phyloP scores from a whole-genome alignment of 1,139 yeast genomes.

The Scheffersomyces segobiensis region DNA sequence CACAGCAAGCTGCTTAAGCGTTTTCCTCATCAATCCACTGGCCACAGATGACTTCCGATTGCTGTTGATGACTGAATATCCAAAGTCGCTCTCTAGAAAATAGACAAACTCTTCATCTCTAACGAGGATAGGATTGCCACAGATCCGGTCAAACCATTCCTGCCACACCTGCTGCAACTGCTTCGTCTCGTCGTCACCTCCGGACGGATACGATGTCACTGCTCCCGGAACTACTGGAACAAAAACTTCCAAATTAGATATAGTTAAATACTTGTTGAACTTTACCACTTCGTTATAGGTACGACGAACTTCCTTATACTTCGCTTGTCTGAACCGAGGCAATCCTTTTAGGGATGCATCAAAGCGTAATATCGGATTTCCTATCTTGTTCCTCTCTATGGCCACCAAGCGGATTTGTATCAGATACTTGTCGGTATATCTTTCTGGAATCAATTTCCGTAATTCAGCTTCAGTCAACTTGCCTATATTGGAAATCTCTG shows the following conservation, averaged over 20 bases:
- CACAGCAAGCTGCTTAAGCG: conserved; percentile 86
- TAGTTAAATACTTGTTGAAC: conserved; percentile 74
- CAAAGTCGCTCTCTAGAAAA: conserved; percentile 87
- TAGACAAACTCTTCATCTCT: conserved; percentile 87
- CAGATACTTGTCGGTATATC: conserved; percentile 39
- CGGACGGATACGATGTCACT: conserved; percentile 74
- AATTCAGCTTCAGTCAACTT: conserved; percentile 39
- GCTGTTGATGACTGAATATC: conserved; percentile 65
- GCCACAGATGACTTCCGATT: conserved; percentile 60
- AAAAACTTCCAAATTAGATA: conserved; percentile 87
- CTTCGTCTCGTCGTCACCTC: conserved; percentile 76
- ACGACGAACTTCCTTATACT: conserved; percentile 75
- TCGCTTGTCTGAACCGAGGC: conserved; percentile 72
- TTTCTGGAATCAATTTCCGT: conserved; percentile 51
- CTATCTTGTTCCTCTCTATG: conserved; percentile 42
- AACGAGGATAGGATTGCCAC: conserved; percentile 72
- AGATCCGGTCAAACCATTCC: conserved; percentile 81
- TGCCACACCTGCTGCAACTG: conserved; percentile 66
- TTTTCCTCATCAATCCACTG: conserved; percentile 83
- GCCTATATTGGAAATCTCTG: neutral
- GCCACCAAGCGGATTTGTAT: conserved; percentile 29
- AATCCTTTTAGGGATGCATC: conserved; percentile 50
- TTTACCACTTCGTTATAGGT: conserved; percentile 76
- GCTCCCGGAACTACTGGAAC: conserved; percentile 86
- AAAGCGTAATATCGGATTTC: conserved; percentile 47